phyloP scores from a whole-genome alignment of 2,329 filamentous ascomycete genomes.

The Aspergillus fumigatus region DNA sequence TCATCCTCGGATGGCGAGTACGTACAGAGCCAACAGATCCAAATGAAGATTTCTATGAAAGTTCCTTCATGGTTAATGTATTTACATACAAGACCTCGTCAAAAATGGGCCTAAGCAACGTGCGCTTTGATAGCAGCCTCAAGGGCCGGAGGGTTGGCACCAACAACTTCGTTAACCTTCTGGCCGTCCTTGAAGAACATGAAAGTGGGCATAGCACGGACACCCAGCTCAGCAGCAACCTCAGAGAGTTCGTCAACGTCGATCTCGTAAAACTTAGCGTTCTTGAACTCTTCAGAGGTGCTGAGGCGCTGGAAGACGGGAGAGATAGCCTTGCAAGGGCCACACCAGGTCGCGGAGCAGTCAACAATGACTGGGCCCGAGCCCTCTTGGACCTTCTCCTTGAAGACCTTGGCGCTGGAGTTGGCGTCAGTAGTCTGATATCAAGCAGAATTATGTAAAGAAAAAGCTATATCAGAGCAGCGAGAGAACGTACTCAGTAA shows the following conservation, averaged over 20 bases:
- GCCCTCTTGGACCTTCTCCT: constrained; percentile 44
- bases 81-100: constrained; percentile 12
- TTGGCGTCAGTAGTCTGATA: constrained; percentile 12
- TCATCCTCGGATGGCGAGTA: not conserved
- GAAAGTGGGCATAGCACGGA: constrained; percentile 94
- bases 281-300: constrained; percentile 44
- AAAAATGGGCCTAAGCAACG: constrained; percentile 3
- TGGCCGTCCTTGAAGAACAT: constrained; percentile 74
- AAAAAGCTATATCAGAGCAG: not conserved
- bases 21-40: too few relatives aligned
- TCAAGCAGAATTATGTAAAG: not conserved
- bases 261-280: constrained; percentile 75
- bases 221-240: constrained; percentile 69
- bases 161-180: constrained; percentile 68
- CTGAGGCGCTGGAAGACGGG: constrained; percentile 65
- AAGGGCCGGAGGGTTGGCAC: constrained; percentile 72
- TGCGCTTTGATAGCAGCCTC: constrained; percentile 35
- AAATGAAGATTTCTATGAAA: not conserved
- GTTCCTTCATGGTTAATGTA: not conserved
- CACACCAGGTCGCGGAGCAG: constrained; percentile 87
- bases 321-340: constrained; percentile 87
- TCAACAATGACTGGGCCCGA: constrained; percentile 70
- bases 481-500: constrained; percentile 21
- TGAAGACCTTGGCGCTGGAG: constrained; percentile 50
- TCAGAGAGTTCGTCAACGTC: constrained; percentile 80